Base-by-base conservation (phyloP, 768 basidiomycete species). In the Exsudoporus frostii region DNA sequence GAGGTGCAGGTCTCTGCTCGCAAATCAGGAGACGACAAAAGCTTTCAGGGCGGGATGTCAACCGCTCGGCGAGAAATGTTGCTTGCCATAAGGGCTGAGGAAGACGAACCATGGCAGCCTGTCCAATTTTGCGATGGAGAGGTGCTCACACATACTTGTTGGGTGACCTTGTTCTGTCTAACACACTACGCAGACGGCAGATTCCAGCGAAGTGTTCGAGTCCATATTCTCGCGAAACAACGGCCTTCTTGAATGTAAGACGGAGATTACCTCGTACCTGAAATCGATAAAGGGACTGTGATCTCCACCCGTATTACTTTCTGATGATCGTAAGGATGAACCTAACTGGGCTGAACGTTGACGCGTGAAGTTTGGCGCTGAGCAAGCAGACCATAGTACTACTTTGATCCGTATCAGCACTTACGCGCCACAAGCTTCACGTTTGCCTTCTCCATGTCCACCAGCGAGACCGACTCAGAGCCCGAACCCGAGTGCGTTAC, bases 1-100 rank as follows among this genome's bases (percentile, higher is more conserved):
- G 90, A 92, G 67, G 83, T 91, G 13, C 88, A 90, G 59, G 86
- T 90, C 22, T 80, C 88, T 19, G 84, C 85, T 4, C 79, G 85
- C 44, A 88, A 84, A 71, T 66, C 74, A 9, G 72, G 67, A 8
- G 88, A 89, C 45, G 87, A 89, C 51, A 83, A 83, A 56, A 66
- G 69, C n/a, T 63, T 78, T 32, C 80, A 80, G 60, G 86, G 87
- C 10, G 85, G 87, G 1, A 69, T 92, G 48, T 88, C 90, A 41
- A 67, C 78, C 7, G 81, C 82, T 10, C 77, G 90, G 45, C 78
- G 88, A 61, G 90, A 93, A 58, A 90, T 93, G 80, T 68, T 93
- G 22, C 76, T 80, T 44, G 74, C 79, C n/a, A 83, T 91, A 36
- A 80, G 88, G 27, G 73, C 73, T 3, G 90, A 92, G 64, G 87